Evolutionary conservation across 2,329 filamentous ascomycete species (phyloP), one percentile per base, ranked within the genome.

Genomic region (Pestalotiopsis sp.): DNA sequence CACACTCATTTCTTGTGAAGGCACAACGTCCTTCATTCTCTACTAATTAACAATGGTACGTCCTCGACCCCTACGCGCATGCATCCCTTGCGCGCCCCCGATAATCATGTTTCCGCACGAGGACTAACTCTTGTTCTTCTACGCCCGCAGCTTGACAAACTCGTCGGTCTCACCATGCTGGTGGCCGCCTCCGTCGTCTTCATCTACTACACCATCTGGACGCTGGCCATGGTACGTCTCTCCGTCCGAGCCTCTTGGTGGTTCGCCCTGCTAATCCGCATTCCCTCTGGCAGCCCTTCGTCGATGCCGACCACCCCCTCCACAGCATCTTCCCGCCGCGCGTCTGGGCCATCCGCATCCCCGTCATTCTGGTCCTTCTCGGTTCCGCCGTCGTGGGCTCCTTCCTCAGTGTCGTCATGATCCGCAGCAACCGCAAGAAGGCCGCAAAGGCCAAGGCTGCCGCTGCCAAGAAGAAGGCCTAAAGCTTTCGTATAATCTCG

Each of bases 261-360:
- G 45, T 11, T 56, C 41, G 68, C 62, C 68, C 61, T 41, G 36
- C 66, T 68, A 41, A 66, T 25, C 40, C 36, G 7, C 23, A 7
- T 23, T 27, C 45, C 17, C 61, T 41, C 31, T 49, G 17, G 69
- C 75, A 99, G 96, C 96, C 96, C 80, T 99, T 99, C 82, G 96
- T 99, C 82, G 96, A 99, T 82, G 89, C 92, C 68, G 93, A 94
- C 80, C 96, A 99, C 82, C 91, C 94, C 68, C 91, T 98, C 69
- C 96, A 99, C 80, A 92, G 92, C 80, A 88, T 98, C 85, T 99
- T 99, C 85, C 96, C 94, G 71, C 95, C 95, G 61, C 95, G 96
- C 80, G 95, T 97, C 80, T 99, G 96, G 96, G 96, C 96, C 70
- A 97, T 99, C 80, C 95, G 96, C 81, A 96, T 99, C 78, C 96